Conservation (phyloP, 2,329 filamentous ascomycete genomes). For the Coleophoma cylindrospora region DNA sequence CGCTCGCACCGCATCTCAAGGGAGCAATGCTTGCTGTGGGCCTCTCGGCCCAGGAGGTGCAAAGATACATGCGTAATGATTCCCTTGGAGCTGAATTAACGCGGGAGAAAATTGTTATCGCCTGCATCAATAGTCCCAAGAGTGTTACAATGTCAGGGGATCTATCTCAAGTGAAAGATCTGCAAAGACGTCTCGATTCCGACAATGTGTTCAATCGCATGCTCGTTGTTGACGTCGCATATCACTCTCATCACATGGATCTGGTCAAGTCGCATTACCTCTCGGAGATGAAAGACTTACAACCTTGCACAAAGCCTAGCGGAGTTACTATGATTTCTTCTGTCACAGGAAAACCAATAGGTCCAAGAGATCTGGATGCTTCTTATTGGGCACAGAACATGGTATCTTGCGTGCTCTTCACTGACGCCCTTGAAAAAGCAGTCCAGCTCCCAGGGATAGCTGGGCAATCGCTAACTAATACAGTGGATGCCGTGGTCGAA, state of each 20-base stretch:
- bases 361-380: constrained; percentile 8
- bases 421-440: constrained; percentile 20
- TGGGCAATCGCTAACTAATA: no score
- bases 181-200: neutral
- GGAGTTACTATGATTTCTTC: neutral
- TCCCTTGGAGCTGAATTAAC: no score
- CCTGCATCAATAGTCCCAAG: constrained; percentile 18
- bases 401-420: constrained; percentile 35
- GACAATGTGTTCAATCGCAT: constrained; percentile 7
- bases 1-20: no score
- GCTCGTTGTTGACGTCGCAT: constrained; percentile 15
- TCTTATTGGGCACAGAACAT: constrained; percentile 40
- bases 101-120: constrained; percentile 17
- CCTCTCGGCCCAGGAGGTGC: no score
- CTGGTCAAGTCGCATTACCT: constrained; percentile 16
- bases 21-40: no score
- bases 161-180: constrained; percentile 5
- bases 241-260: constrained; percentile 24
- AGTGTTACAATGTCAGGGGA: constrained; percentile 14
- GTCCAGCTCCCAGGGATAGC: no score
- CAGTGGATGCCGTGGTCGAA: constrained; percentile 6
- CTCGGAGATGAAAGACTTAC: neutral
- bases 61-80: no score
- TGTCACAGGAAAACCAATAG: constrained; percentile 1
- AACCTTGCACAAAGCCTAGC: neutral